Base-by-base conservation (phyloP, 1,139 yeast genomes). In the Diutina scorzettiae region DNA sequence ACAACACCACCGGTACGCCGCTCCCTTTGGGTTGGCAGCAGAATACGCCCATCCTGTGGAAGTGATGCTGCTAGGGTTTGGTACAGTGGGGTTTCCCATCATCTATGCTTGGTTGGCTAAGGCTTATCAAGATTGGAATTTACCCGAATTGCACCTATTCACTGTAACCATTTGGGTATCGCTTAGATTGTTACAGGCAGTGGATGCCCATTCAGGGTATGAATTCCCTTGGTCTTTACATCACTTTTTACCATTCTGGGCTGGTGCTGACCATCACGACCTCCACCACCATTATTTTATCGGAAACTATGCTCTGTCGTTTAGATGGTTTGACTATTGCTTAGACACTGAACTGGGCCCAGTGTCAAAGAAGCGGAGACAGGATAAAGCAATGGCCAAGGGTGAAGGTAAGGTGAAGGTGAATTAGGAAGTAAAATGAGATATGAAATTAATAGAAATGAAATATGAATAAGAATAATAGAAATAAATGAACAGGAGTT, bases 251-350 rank as follows among this genome's bases (percentile, higher is more conserved):
- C 96, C 96, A 30, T 74, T 89, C 64, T 89, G 97, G 97, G 95
- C 97, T 16, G 97, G 97, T 46, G 96, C 97, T 18, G 96, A 85
- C 54, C 97, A 89, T 62, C 97, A 89, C 58, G 97, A 89, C 59
- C 86, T 84, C 58, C 97, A 89, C 60, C 97, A 89, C 60, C 95
- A 85, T 58, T 86, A 80, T 63, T 89, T 89, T 63, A 81, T 77
- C 51, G 96, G 96, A 45, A 86, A 87, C 64, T 89, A 86, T 60
- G 93, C 96, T 21, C 81, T 94, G 44, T 78, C 91, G 29, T 89
- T 89, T 73, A 78, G 96, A 64, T 84, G 93, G 83, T 86, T 95
- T 93, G 97, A 89, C 64, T 80, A 67, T 59, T 53, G 77, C 47
- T 66, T 89, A 53, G 79, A 79, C 51, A 89, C 97, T 23, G 96